A percentile compares a stretch with the other conserved stretches of the same genome.
phyloP scores from a whole-genome alignment of 2,329 filamentous ascomycete species.

The Talaromyces funiculosus region DNA sequence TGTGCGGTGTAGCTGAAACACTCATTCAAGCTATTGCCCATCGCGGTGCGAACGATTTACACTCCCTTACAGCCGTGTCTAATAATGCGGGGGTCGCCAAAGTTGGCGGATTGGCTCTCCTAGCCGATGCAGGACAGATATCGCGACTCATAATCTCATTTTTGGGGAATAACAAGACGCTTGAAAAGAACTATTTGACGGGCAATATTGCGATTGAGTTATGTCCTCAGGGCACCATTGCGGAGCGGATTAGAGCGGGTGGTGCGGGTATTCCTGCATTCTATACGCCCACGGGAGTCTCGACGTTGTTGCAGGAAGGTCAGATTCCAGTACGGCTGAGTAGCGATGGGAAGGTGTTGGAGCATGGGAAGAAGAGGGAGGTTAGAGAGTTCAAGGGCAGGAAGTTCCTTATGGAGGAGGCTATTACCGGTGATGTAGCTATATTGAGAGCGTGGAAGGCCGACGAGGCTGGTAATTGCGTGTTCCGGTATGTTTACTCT shows the following conservation, averaged over 20 bases:
- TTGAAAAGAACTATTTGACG: conserved; percentile 82
- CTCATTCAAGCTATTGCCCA: conserved; percentile 61
- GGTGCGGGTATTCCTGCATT: conserved; percentile 89
- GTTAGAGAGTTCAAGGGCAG: conserved; percentile 89
- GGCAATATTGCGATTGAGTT: conserved; percentile 86
- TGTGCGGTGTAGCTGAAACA: conserved; percentile 76
- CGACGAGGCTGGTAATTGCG: conserved; percentile 84
- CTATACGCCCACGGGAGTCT: conserved; percentile 71
- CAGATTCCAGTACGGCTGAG: conserved; percentile 79
- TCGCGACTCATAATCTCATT: conserved; percentile 90
- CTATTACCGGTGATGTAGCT: conserved; percentile 84
- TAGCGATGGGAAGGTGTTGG: conserved; percentile 64
- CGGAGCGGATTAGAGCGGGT: conserved; percentile 85
- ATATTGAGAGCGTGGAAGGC: conserved; percentile 93
- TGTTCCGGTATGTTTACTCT: conserved; percentile 60
- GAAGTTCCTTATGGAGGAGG: conserved; percentile 81
- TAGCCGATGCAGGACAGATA: conserved; percentile 77
- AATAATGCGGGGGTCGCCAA: conserved; percentile 90
- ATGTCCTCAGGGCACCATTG: conserved; percentile 85
- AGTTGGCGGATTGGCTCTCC: conserved; percentile 66
- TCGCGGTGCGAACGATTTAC: conserved; percentile 62
- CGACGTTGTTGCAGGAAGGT: conserved; percentile 66
- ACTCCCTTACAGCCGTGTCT: conserved; percentile 77
- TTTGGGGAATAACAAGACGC: conserved; percentile 90
- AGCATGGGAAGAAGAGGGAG: conserved; percentile 57